phyloP scores from a whole-genome alignment of 768 basidiomycete species.

The Solioccasus polychromus region DNA sequence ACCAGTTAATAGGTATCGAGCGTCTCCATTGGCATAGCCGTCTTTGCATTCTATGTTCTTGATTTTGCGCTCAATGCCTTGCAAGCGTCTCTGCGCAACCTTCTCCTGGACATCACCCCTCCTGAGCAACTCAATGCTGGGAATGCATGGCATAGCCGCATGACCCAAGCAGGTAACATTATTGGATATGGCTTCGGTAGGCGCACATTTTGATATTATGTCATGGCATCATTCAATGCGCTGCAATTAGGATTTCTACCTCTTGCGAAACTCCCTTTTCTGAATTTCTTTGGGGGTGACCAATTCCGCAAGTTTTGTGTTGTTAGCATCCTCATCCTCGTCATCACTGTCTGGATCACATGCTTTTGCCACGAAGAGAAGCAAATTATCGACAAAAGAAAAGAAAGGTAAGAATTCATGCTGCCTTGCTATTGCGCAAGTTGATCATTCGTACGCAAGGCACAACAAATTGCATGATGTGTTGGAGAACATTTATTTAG shows the following conservation, averaged over 20 bases:
- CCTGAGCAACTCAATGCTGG: conserved; percentile 86
- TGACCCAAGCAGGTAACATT: conserved; percentile 97
- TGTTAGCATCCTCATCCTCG: conserved; percentile 75
- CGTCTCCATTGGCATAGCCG: conserved; percentile 80
- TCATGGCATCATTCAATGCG: conserved; percentile 5
- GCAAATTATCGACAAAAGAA: conserved; percentile 49
- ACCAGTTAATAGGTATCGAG: conserved; percentile 48
- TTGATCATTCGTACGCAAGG: conserved; percentile 6
- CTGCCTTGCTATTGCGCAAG: neutral
- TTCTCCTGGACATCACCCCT: conserved; percentile 90
- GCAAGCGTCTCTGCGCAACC: conserved; percentile 88
- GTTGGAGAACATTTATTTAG: conserved; percentile 72
- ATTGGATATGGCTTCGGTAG: conserved; percentile 89
- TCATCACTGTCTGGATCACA: conserved; percentile 81
- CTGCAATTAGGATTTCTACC: conserved; percentile 71
- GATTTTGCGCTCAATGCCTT: conserved; percentile 98
- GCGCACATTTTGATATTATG: conserved; percentile 15
- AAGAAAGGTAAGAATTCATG: conserved; percentile 37
- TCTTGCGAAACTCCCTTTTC: conserved; percentile 73
- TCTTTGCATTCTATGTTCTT: conserved; percentile 87
- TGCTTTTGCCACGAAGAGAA: conserved; percentile 84
- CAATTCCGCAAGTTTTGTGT: conserved; percentile 98
- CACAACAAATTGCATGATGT: conserved; percentile 66
- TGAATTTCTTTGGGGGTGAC: conserved; percentile 79
- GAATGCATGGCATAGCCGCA: conserved; percentile 97